Base-by-base conservation (phyloP, 2,329 filamentous ascomycete species). In the Allantophomopsis lycopodina region DNA sequence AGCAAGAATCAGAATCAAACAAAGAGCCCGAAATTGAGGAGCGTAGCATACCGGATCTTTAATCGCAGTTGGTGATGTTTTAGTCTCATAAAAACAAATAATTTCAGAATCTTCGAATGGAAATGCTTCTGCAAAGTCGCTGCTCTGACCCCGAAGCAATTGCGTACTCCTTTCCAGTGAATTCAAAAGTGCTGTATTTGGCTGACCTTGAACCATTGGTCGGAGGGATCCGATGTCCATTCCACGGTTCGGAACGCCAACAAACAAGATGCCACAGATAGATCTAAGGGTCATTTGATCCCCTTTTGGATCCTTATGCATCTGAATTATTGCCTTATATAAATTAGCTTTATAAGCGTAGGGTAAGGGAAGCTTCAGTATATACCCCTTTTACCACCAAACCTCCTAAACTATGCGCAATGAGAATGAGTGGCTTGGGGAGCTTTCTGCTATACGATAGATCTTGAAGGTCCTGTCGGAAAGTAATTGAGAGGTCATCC, bases 351-450 rank as follows among this genome's bases (percentile, higher is more conserved):
- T 28, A 28, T 28, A 28, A 28, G 4, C 23, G 11, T 20, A 28
- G 23, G 5, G 7, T 8, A 10, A 6, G 11, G 23, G 23, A 28
- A 28, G 23, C 10, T 28, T 4, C 23, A 12, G 23, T 8, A 28
- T 21, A 8, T 28, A 28, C 23, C 23, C 8, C 23, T 36, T 50
- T 50, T 15, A 49, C 39, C 14, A 50, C 36, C 13, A 50, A 35
- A 2, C 48, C 47, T n/a, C 46, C 47, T n/a, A 50, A 37, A 36
- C 48, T 48, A 28, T 50, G 48, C 13, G 40, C 44, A 23, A 50
- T 38, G 14, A 50, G 39, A 7, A 50, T 35, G 12, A 48, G 28
- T 5, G 48, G 48, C 15, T 15, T 20, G 5, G 23, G 23, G 10
- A 12, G 3, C 11, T 28, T 28, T 10, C 23, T 28, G 11, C 8